These are phyloP conservation scores for Chamaenerion angustifolium DNA, from an alignment of 345 rosid species.

Conservation along the genomic window DNA sequence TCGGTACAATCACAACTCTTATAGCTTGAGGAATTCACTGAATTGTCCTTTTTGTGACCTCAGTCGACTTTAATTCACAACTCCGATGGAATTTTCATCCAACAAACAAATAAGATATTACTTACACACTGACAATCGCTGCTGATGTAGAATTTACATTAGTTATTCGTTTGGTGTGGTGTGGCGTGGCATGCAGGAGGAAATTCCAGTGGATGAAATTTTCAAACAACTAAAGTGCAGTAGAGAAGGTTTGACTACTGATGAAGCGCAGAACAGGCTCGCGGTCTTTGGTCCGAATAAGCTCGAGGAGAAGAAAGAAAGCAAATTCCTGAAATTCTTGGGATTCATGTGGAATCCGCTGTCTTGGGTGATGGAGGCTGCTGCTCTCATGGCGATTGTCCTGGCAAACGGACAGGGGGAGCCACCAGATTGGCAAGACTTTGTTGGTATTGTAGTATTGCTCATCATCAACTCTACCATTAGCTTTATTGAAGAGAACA, in stretches of 20 bases:
- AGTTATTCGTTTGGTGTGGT: too few species aligned
- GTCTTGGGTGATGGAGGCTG: constrained; percentile 87
- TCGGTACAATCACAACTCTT: too few species aligned
- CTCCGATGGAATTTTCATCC: too few species aligned
- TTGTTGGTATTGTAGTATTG: constrained; percentile 54
- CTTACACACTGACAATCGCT: too few species aligned
- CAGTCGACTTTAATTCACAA: too few species aligned
- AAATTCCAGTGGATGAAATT: constrained; percentile 76
- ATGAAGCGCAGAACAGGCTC: constrained; percentile 70
- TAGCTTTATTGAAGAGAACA: constrained; percentile 74
- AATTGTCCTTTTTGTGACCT: too few species aligned
- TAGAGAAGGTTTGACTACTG: constrained; percentile 50
- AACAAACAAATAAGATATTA: too few species aligned
- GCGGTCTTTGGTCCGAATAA: constrained; percentile 79
- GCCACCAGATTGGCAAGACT: constrained; percentile 91
- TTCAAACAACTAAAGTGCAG: constrained; percentile 73
- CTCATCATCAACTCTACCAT: constrained; percentile 69
- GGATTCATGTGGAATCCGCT: constrained; percentile 96
- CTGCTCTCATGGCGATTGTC: constrained; percentile 79
- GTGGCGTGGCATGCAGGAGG: constrained; percentile 44
- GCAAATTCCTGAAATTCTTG: constrained; percentile 55
- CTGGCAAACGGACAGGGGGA: constrained; percentile 81
- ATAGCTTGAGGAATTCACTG: too few species aligned
- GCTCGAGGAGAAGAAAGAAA: constrained; percentile 85
- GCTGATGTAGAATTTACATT: too few species aligned